Conservation (phyloP, 306 rosid species). For the Potentilla sterilis region DNA sequence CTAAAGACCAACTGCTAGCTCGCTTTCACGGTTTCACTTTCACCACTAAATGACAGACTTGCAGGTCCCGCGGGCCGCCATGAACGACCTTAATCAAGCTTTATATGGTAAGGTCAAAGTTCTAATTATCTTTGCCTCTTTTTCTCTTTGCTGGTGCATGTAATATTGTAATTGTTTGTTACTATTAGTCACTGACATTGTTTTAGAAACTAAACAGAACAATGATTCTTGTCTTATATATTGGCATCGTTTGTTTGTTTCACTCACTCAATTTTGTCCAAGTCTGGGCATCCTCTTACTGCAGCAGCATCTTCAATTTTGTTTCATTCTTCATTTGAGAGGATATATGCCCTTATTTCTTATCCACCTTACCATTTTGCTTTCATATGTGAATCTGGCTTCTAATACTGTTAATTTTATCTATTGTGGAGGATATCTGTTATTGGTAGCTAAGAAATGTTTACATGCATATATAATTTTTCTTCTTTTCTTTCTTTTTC, state of each 20-base stretch:
- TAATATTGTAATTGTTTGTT: background rate
- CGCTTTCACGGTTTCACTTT: background rate
- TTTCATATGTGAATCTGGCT: background rate
- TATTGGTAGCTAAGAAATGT: too few species aligned
- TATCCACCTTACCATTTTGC: background rate
- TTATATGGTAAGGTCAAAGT: background rate
- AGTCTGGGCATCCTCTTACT: background rate
- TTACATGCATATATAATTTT: too few species aligned
- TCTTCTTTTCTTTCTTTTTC: too few species aligned
- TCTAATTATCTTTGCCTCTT: background rate
- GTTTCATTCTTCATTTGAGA: too few species aligned
- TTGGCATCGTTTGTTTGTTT: background rate
- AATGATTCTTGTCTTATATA: background rate
- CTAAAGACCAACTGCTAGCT: too few species aligned
- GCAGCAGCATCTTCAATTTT: background rate
- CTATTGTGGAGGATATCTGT: too few species aligned
- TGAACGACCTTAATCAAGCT: background rate
- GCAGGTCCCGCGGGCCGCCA: background rate
- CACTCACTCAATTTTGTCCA: background rate
- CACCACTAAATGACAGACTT: background rate
- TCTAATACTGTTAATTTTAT: too few species aligned
- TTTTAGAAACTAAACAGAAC: background rate
- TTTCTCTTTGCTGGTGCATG: background rate
- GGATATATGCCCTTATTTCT: too few species aligned
- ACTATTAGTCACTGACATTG: background rate